Conservation (phyloP, 306 rosid species). For the Casuarina glauca region DNA sequence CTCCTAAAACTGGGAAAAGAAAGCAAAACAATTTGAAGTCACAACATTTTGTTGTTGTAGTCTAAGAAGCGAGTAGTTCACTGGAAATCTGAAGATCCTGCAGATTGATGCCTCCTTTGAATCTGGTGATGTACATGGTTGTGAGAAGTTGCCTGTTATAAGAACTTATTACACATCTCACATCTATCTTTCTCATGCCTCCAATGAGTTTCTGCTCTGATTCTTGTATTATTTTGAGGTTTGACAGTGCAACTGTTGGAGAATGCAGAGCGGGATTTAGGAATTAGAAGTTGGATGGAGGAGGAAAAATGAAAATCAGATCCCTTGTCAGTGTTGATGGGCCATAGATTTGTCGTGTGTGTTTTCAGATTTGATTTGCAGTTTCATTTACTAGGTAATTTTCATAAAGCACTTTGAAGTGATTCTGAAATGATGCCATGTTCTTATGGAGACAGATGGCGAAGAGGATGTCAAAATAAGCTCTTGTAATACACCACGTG, state of each 20-base stretch:
- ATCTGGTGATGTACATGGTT: not conserved
- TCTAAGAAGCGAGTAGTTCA: not conserved
- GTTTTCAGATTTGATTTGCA: slow-evolving; percentile 1
- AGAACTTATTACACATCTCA: not conserved
- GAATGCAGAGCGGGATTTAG: not conserved
- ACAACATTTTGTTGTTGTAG: not conserved
- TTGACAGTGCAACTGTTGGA: not conserved
- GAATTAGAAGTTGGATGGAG: not conserved
- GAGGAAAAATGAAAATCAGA: not conserved
- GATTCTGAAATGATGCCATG: not conserved
- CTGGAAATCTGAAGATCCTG: not conserved
- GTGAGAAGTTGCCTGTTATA: not conserved
- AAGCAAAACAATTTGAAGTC: not conserved
- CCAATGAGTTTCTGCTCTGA: no score
- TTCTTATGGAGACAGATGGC: not conserved
- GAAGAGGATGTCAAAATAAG: not conserved
- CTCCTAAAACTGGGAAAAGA: not conserved
- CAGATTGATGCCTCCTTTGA: not conserved
- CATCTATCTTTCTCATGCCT: no score
- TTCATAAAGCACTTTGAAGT: not conserved
- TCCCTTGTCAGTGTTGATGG: not conserved
- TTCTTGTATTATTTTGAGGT: not conserved
- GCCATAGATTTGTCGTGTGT: not conserved
- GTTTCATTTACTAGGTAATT: not conserved
- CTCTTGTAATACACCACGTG: not conserved